phyloP scores from a whole-genome alignment of 495 filamentous ascomycete species.

The Rusavskia elegans region DNA sequence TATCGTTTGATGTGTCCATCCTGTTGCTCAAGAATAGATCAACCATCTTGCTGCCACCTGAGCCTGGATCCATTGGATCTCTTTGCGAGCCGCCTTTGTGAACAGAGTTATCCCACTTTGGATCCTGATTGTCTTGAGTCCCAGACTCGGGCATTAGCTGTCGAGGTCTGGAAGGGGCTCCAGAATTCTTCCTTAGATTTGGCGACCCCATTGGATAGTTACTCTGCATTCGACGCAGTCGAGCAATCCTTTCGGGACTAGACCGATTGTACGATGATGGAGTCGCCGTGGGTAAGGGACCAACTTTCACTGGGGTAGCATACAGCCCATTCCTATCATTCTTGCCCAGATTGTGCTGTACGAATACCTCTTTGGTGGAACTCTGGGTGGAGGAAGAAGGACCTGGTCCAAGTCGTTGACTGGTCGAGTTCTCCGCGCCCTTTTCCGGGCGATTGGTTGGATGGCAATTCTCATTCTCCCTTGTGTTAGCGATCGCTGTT shows the following conservation, averaged over 20 bases:
- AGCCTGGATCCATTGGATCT: neutral
- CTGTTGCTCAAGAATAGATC: constrained; percentile 11
- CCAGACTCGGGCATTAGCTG: neutral
- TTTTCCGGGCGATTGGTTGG: neutral
- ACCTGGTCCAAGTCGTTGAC: neutral
- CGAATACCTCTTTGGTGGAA: neutral
- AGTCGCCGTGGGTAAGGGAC: neutral
- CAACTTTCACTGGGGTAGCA: neutral
- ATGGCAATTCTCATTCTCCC: neutral
- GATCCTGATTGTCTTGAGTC: neutral
- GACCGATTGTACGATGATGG: neutral
- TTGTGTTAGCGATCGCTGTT: neutral
- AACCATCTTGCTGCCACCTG: constrained; percentile 6
- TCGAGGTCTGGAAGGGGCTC: neutral
- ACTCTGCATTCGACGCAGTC: constrained; percentile 11
- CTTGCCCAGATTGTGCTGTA: neutral
- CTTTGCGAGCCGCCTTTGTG: neutral
- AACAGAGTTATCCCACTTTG: neutral
- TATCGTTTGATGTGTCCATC: neutral
- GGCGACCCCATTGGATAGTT: neutral
- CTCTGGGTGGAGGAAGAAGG: neutral
- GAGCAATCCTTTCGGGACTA: constrained; percentile 11
- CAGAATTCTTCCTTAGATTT: neutral
- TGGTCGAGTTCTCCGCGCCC: too few relatives aligned
- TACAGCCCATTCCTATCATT: neutral